Conservation (phyloP, 805 yeast species). For the Metschnikowia sp. region DNA sequence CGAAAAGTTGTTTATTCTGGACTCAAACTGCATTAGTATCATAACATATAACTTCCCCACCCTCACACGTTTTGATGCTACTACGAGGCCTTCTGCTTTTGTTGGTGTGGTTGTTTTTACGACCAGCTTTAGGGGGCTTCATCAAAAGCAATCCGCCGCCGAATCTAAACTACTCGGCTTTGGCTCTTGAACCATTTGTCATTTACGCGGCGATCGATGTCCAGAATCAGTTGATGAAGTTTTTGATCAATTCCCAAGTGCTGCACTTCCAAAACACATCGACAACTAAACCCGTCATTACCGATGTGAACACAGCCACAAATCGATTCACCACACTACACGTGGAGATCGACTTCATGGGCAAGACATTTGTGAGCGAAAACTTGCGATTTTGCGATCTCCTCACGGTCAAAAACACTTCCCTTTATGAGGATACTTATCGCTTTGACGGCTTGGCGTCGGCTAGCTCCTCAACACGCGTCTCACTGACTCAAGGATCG, state of each 20-base stretch:
- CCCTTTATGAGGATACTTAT: constrained; percentile 24
- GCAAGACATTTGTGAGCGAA: constrained; percentile 37
- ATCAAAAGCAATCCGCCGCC: constrained; percentile 22
- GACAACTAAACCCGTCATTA: constrained; percentile 21
- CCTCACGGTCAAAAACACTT: constrained; percentile 36
- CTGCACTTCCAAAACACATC: constrained; percentile 2
- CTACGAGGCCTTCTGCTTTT: constrained; percentile 4
- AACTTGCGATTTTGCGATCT: constrained; percentile 43
- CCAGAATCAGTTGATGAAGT: constrained; percentile 26
- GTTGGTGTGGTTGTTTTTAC: constrained; percentile 10
- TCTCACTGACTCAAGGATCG: neutral
- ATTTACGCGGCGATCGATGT: constrained; percentile 36
- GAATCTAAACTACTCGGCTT: neutral
- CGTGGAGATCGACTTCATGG: constrained; percentile 42
- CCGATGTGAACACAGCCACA: constrained; percentile 44
- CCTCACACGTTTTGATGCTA: neutral
- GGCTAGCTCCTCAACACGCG: neutral
- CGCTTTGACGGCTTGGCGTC: constrained; percentile 16
- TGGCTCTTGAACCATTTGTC: constrained; percentile 21
- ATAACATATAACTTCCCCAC: neutral
- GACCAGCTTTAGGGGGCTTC: constrained; percentile 20
- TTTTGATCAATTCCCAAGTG: constrained; percentile 35
- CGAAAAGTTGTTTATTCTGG: neutral
- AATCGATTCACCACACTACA: constrained; percentile 49
- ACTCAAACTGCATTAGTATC: neutral